Evolutionary conservation across 1,284 basidiomycete species (phyloP), one percentile per base, ranked within the genome.

Genomic region (Rhodotorula sp.): DNA sequence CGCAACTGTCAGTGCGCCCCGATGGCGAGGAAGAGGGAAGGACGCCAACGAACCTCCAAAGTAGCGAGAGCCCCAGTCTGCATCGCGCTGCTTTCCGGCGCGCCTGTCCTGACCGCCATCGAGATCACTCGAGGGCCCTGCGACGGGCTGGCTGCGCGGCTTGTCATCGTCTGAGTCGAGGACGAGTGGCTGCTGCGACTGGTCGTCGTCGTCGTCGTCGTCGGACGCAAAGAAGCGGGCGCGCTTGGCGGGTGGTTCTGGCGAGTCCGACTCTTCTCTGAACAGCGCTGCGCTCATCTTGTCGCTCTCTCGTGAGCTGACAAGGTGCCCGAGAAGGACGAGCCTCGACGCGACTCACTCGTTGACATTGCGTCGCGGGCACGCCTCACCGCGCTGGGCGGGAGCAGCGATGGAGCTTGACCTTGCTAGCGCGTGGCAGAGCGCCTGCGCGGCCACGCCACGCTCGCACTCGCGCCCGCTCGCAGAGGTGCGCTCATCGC

Each of bases 31-130:
- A n/a, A 21, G 16, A 41, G 5, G 7, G 55, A 45, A 7, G 7
- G 13, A n/a, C n/a, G 23, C n/a, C 27, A 23, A 14, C 72, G 42
- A 3, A 65, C 72, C 68, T 44, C 74, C 74, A 61, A 76, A 71
- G 63, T 71, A 69, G 12, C 64, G 59, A 1, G 50, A 34, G 7
- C 41, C 3, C 63, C 68, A 73, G 7, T 63, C 53, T 4, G 46
- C 14, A 4, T 70, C 34, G 23, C 23, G 14, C 2, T 8, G 45
- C 23, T 25, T 53, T 4, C 13, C 3, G 25, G 12, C 27, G 52
- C 25, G 52, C 25, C 14, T 14, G 25, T 14, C 14, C 25, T 54
- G 52, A 1, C 13, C 52, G 25, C 10, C 25, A 12, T 8, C 13
- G 23, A 13, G 2, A 13, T n/a, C 4, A n/a, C n/a, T n/a, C 25